phyloP scores from a whole-genome alignment of 345 rosid genomes.

The Murraya koenigii region DNA sequence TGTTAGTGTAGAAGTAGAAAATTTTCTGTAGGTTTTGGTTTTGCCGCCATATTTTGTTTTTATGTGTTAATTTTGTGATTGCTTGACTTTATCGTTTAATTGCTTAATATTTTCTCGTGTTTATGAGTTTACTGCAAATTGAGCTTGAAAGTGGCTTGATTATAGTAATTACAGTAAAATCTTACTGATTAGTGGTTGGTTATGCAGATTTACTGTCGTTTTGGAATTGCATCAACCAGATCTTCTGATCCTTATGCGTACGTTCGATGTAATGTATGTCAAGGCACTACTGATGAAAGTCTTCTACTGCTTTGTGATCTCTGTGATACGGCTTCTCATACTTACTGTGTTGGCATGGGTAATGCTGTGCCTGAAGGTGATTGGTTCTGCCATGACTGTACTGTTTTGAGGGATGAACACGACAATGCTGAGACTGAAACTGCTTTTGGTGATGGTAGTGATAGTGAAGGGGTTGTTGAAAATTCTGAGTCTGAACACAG shows the following conservation, averaged over 20 bases:
- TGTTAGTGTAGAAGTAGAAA: not conserved
- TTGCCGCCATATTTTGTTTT: not conserved
- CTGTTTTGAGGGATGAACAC: slow-evolving; percentile 42
- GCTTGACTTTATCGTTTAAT: not conserved
- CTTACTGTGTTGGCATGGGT: slow-evolving; percentile 56
- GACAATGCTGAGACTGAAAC: slow-evolving; percentile 17
- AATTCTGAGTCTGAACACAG: slow-evolving; percentile 25
- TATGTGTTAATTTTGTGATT: not conserved
- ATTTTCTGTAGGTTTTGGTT: not conserved
- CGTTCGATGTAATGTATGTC: slow-evolving; percentile 40
- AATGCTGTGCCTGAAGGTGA: slow-evolving; percentile 60
- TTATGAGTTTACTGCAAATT: not conserved
- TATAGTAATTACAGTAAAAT: not conserved
- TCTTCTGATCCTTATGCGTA: slow-evolving; percentile 42
- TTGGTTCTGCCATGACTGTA: slow-evolving; percentile 65
- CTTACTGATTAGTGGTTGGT: not conserved
- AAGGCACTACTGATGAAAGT: slow-evolving; percentile 31
- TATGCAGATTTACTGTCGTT: slow-evolving; percentile 39
- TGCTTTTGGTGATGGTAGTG: not conserved
- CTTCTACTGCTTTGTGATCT: slow-evolving; percentile 59
- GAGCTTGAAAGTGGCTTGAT: not conserved
- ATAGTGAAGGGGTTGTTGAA: slow-evolving; percentile 7
- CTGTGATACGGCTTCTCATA: slow-evolving; percentile 54
- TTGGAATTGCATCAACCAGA: slow-evolving; percentile 28
- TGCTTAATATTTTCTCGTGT: not conserved